Base-by-base conservation (phyloP, 176 grass and related monocot genomes). In the Elaeis guineensis region DNA sequence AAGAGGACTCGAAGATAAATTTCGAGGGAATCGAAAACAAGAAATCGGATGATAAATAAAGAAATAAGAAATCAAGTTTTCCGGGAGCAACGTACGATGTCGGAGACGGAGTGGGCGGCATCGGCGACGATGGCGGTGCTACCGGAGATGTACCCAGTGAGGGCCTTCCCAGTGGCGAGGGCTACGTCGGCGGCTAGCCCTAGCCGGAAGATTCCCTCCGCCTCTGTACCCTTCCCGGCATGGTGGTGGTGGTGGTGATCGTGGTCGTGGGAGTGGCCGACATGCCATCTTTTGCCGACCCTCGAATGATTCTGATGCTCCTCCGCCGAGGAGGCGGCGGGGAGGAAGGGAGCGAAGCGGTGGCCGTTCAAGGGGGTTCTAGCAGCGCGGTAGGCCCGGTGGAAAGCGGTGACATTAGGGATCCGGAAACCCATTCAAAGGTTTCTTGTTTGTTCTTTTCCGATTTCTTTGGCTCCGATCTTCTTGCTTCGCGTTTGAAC, bases 101-200 rank as follows among this genome's bases (percentile, higher is more conserved):
- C 92, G 18, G 92, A 97, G 65, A 97, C 75, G 59, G 92, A 97
- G 73, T 97, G 92, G 16, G 84, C 92, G 1, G 92, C 92, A 25
- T 97, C 92, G 21, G 87, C 92, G 51, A 77, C 64, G 61, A 97
- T 88, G 55, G 87, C 87, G 28, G 92, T 97, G 78, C 87, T 97
- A 52, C 87, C 87, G 16, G 92, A 85, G 65, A 97, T 39, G 75
- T 91, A 97, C 20, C 92, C 87, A 5, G 78, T 85, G 51, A 88
- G 3, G 25, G 63, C 66, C 56, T 97, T 97, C 59, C 81, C 92
- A 14, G 18, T 69, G 30, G 92, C 72, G 52, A 91, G 81, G 22
- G 68, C 55, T 51, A 88, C 63, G 48, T 97, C 87, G 17, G 78
- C 70, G 16, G 66, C 84, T 30, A 97, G 80, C 1, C 87, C 92